Evolutionary conservation across 1,284 basidiomycete species (phyloP).

Genomic region (Leccinum ponderosum): DNA sequence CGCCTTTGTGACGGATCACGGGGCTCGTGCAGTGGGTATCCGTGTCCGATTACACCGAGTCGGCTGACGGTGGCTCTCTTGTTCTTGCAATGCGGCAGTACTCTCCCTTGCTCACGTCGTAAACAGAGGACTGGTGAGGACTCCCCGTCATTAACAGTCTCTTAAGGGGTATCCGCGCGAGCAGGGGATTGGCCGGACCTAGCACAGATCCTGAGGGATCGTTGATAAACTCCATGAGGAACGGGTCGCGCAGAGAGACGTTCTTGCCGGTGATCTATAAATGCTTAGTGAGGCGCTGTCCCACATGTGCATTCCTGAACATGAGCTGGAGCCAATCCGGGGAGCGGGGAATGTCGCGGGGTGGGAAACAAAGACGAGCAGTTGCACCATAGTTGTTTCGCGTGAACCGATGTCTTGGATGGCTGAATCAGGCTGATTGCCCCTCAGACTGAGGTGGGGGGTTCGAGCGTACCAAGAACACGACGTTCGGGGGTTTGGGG

Average conservation of each 20-base stretch:
- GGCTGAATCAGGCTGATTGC: not conserved
- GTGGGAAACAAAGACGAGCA: too few relatives aligned
- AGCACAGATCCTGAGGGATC: conserved; percentile 26
- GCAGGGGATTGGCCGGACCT: conserved; percentile 38
- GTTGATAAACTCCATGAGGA: conserved; percentile 15
- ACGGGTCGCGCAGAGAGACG: not conserved
- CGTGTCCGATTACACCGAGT: not conserved
- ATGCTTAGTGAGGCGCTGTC: not conserved
- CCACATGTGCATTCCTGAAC: not conserved
- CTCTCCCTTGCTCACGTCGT: conserved; percentile 5
- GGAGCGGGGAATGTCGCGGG: too few relatives aligned
- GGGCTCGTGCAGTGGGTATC: conserved; percentile 1
- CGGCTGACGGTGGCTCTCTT: not conserved
- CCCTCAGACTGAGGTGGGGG: not conserved
- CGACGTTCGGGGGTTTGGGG: not conserved
- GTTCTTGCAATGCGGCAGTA: not conserved
- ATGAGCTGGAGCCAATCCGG: not conserved
- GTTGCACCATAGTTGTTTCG: not conserved
- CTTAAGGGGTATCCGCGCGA: not conserved
- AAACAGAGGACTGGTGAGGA: conserved; percentile 31
- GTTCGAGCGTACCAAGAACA: not conserved
- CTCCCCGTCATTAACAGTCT: not conserved
- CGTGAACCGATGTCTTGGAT: not conserved
- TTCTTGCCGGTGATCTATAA: conserved; percentile 3
- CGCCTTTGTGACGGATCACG: conserved; percentile 1